phyloP scores from a whole-genome alignment of 208 protist genomes.

The Acanthamoeba divionensis region DNA sequence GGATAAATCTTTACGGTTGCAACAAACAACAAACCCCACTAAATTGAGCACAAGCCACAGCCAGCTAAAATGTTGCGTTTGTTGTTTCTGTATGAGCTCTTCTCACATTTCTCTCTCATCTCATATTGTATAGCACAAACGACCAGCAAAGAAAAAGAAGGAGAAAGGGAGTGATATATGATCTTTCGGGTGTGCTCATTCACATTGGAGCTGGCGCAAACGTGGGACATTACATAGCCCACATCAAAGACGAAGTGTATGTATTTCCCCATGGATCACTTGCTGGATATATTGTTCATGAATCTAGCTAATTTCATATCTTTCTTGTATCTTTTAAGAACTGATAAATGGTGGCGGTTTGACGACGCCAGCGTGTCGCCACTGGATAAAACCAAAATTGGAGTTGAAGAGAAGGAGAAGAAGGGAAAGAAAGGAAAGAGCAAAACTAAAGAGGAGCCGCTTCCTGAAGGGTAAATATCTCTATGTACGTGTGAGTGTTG shows the following conservation, averaged over 20 bases:
- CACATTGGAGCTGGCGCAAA: constrained; percentile 30
- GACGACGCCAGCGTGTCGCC: constrained; percentile 20
- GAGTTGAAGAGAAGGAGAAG: neutral
- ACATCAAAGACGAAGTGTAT: constrained; percentile 30
- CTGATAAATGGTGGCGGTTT: constrained; percentile 53
- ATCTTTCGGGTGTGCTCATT: constrained; percentile 25
- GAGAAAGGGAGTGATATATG: constrained; percentile 23
- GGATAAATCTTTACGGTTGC: too few relatives aligned
- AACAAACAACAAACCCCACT: too few relatives aligned
- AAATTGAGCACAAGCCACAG: too few relatives aligned
- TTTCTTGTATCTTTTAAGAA: neutral
- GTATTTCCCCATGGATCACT: neutral
- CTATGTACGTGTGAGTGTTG: too few relatives aligned
- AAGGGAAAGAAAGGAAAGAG: neutral
- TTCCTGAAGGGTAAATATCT: neutral
- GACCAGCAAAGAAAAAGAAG: constrained; percentile 30
- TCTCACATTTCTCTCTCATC: neutral
- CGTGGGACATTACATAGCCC: constrained; percentile 44
- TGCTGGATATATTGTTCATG: neutral
- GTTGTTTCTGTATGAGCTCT: neutral
- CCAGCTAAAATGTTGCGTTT: too few relatives aligned
- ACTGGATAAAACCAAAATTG: neutral
- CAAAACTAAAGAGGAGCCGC: neutral
- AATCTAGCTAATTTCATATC: neutral
- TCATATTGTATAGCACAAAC: constrained; percentile 8